Percentiles rank a stretch among this genome's conserved stretches.
Conservation (phyloP, 176 grass and related monocot genomes). For the Aegilops umbellulata region DNA sequence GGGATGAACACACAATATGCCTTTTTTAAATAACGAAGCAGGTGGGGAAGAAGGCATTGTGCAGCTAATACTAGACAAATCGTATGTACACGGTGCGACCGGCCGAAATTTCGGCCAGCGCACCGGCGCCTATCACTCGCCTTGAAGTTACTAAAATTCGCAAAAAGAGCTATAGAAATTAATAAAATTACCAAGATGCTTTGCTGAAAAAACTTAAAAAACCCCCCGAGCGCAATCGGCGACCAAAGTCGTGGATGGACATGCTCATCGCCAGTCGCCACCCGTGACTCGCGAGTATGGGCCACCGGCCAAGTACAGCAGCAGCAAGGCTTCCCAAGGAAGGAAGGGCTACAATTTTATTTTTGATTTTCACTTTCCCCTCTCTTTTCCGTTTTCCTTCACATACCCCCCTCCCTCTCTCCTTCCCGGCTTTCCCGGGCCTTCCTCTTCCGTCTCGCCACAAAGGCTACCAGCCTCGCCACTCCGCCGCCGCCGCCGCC, state of each 20-base stretch:
- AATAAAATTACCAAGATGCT: too few relatives aligned
- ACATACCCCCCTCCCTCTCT: neutral
- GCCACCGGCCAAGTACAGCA: neutral
- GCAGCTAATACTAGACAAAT: too few relatives aligned
- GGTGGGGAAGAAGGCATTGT: too few relatives aligned
- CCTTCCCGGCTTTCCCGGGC: neutral
- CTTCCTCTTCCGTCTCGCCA: constrained; percentile 11
- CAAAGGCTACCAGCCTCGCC: neutral
- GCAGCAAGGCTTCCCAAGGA: neutral
- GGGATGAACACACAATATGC: too few relatives aligned
- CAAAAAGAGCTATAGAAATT: too few relatives aligned
- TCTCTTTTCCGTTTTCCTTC: neutral
- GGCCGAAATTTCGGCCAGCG: too few relatives aligned
- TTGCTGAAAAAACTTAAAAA: neutral
- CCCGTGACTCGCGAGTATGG: neutral
- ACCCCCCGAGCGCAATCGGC: neutral
- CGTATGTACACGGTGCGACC: too few relatives aligned
- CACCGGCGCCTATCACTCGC: too few relatives aligned
- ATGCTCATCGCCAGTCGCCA: neutral
- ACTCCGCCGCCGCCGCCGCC: neutral
- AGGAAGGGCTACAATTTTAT: neutral
- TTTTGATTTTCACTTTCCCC: constrained; percentile 5
- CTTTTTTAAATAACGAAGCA: too few relatives aligned
- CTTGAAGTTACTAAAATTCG: too few relatives aligned
- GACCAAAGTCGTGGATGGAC: neutral